Evolutionary conservation across 2,329 filamentous ascomycete species (phyloP).

Genomic region (Claviceps fusiformis): DNA sequence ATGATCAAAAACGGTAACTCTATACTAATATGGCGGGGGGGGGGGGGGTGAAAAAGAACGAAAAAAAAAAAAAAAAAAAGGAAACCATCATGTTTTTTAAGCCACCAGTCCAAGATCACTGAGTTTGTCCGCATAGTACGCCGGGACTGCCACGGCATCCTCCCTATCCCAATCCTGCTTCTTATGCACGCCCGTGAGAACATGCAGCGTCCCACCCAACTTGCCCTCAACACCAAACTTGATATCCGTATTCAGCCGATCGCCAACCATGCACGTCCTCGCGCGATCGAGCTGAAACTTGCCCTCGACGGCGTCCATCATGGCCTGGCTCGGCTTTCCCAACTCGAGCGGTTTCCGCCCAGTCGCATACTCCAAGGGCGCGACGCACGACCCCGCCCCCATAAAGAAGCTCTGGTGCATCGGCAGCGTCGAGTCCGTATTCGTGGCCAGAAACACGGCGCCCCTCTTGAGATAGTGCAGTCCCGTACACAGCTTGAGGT

Average conservation of each 20-base stretch:
- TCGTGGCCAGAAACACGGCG: slow-evolving; percentile 83
- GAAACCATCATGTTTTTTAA: slow-evolving; percentile 6
- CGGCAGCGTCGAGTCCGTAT: slow-evolving; percentile 81
- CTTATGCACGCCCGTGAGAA: slow-evolving; percentile 78
- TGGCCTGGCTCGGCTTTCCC: slow-evolving; percentile 92
- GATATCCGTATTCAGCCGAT: slow-evolving; percentile 90
- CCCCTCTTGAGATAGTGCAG: slow-evolving; percentile 76
- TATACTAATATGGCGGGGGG: too few species aligned
- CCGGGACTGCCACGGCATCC: slow-evolving; percentile 56
- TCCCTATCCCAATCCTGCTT: slow-evolving; percentile 70
- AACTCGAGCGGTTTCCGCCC: slow-evolving; percentile 59
- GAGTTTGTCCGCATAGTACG: slow-evolving; percentile 72
- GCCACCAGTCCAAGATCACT: slow-evolving; percentile 48
- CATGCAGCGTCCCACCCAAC: slow-evolving; percentile 79
- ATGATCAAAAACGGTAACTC: background rate
- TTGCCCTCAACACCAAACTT: slow-evolving; percentile 85
- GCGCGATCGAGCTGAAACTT: slow-evolving; percentile 81
- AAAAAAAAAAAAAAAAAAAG: background rate
- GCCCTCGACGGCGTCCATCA: slow-evolving; percentile 98
- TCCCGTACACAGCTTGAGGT: slow-evolving; percentile 75
- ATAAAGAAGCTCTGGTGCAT: slow-evolving; percentile 74
- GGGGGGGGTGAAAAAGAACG: too few species aligned
- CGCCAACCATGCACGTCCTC: slow-evolving; percentile 89
- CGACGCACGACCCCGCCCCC: slow-evolving; percentile 71
- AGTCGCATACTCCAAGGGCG: slow-evolving; percentile 63